These are phyloP conservation scores for Cercospora zeina DNA, from an alignment of 2,329 filamentous ascomycete species.

Conservation along the genomic window DNA sequence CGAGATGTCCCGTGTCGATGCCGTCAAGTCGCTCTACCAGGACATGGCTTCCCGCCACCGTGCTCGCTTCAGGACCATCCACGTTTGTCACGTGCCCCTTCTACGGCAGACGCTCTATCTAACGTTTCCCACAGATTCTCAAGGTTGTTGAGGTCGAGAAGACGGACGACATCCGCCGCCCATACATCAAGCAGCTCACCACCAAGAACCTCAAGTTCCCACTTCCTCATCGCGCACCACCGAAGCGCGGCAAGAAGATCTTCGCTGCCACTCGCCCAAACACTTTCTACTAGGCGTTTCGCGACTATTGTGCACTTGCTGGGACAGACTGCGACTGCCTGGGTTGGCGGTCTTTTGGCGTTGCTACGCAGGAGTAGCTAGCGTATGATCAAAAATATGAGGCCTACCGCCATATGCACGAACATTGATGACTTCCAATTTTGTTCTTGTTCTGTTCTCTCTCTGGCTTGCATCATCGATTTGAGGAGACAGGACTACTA, in stretches of 20 bases:
- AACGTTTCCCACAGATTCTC: slow-evolving; percentile 68
- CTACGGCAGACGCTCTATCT: background rate
- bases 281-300: slow-evolving; percentile 86
- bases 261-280: slow-evolving; percentile 91
- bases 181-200: slow-evolving; percentile 99
- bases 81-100: slow-evolving; percentile 64
- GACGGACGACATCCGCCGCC: slow-evolving; percentile 89
- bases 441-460: background rate
- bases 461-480: too few species aligned
- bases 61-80: slow-evolving; percentile 95
- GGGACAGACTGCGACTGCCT: slow-evolving; percentile 26
- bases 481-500: too few species aligned
- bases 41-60: slow-evolving; percentile 99
- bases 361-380: slow-evolving; percentile 29
- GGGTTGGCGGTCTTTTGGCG: slow-evolving; percentile 26
- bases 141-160: slow-evolving; percentile 98
- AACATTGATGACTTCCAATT: slow-evolving; percentile 12
- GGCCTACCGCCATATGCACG: slow-evolving; percentile 16
- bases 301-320: slow-evolving; percentile 29
- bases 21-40: slow-evolving; percentile 96
- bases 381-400: slow-evolving; percentile 24
- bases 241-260: slow-evolving; percentile 81
- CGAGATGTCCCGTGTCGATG: slow-evolving; percentile 93
- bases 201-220: slow-evolving; percentile 96
- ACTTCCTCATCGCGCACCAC: slow-evolving; percentile 91